These are phyloP conservation scores for Sporobolomyces phaffii DNA, from an alignment of 768 basidiomycete genomes.

Conservation along the genomic window DNA sequence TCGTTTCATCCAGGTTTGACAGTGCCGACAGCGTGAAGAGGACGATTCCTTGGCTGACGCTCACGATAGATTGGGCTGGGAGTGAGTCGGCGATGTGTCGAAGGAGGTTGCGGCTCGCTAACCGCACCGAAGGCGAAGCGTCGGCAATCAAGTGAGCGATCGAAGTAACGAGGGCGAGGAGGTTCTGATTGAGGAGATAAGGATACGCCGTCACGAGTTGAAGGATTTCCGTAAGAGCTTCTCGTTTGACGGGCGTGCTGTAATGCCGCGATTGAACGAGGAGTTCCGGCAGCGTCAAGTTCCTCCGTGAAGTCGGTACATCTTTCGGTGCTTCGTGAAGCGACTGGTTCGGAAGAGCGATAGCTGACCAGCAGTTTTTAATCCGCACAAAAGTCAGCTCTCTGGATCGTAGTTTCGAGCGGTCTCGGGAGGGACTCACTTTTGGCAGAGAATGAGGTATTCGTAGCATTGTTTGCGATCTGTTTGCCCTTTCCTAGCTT, in stretches of 20 bases:
- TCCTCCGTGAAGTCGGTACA: constrained; percentile 68
- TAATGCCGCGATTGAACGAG: constrained; percentile 76
- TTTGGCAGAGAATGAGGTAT: constrained; percentile 91
- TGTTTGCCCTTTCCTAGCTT: constrained; percentile 95
- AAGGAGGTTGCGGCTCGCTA: neutral
- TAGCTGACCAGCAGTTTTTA: too few relatives aligned
- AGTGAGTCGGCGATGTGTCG: neutral
- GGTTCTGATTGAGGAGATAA: constrained; percentile 49
- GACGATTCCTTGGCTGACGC: constrained; percentile 64
- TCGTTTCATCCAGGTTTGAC: constrained; percentile 91
- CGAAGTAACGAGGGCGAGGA: constrained; percentile 40
- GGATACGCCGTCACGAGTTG: constrained; percentile 66
- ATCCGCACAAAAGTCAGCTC: neutral
- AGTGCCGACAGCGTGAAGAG: constrained; percentile 85
- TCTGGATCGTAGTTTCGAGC: neutral
- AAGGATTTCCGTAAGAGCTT: constrained; percentile 46
- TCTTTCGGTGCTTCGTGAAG: constrained; percentile 56
- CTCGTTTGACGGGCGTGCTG: constrained; percentile 67
- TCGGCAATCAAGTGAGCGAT: constrained; percentile 64
- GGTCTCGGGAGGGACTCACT: constrained; percentile 54
- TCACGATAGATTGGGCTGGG: neutral
- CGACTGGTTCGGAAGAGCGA: constrained; percentile 79
- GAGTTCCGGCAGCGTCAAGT: constrained; percentile 69
- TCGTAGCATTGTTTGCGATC: constrained; percentile 71
- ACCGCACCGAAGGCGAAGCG: constrained; percentile 51